Percentiles rank a stretch among this genome's conserved stretches.
These are phyloP conservation scores for Calonectria leucothoes DNA, from an alignment of 2,329 filamentous ascomycete species.

Conservation along the genomic window DNA sequence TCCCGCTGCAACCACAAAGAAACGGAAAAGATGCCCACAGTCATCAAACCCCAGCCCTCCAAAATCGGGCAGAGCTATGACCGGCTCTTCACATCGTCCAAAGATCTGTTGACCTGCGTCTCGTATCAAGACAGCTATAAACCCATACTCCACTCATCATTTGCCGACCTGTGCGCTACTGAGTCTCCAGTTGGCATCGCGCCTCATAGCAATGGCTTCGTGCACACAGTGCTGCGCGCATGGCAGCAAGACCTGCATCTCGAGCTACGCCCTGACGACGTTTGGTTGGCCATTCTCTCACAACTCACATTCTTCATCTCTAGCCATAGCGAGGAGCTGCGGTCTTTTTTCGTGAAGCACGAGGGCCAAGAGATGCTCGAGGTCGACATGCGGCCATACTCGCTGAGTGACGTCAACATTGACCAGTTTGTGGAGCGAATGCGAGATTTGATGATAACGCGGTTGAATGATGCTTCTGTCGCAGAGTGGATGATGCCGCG, in stretches of 20 bases:
- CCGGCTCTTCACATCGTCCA: background rate
- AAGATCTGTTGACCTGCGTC: background rate
- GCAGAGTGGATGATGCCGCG: slow-evolving; percentile 20
- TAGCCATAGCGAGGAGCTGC: slow-evolving; percentile 23
- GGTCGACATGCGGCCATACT: slow-evolving; percentile 2
- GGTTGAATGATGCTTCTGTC: background rate
- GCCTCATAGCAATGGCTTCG: slow-evolving; percentile 14
- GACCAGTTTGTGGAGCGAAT: slow-evolving; percentile 4
- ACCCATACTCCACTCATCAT: slow-evolving; percentile 12
- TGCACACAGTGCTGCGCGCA: slow-evolving; percentile 10
- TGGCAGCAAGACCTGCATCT: slow-evolving; percentile 33
- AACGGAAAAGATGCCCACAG: background rate
- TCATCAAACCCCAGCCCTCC: slow-evolving; percentile 13
- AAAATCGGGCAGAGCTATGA: slow-evolving; percentile 6
- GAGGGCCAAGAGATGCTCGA: background rate
- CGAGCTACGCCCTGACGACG: slow-evolving; percentile 29
- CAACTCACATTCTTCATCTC: slow-evolving; percentile 32
- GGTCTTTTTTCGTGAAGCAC: slow-evolving; percentile 23
- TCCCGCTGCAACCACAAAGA: background rate
- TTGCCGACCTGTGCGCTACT: background rate
- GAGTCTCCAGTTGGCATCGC: background rate
- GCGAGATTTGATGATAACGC: background rate
- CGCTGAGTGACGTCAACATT: slow-evolving; percentile 1
- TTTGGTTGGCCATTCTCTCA: slow-evolving; percentile 13
- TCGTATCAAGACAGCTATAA: slow-evolving; percentile 1